phyloP scores from a whole-genome alignment of 2,329 filamentous ascomycete species.

The Neofusicoccum cordaticola region DNA sequence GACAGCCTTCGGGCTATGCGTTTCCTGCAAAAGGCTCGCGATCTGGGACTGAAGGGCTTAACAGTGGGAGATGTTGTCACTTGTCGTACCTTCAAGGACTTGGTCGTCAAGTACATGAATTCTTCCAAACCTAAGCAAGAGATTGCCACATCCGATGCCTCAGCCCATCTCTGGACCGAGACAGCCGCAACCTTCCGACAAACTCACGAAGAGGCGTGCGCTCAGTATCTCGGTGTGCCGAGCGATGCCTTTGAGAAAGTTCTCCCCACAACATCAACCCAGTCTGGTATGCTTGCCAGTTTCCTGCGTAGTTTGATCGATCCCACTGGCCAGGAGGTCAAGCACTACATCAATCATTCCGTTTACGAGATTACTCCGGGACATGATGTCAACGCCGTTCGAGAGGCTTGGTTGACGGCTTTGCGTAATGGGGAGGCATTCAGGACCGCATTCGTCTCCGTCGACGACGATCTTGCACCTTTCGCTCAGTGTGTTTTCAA shows the following conservation, averaged over 20 bases:
- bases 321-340: not conserved
- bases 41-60: conserved; percentile 21
- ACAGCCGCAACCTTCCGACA: not conserved
- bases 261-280: conserved; percentile 13
- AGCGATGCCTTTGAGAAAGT: conserved; percentile 8
- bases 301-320: conserved; percentile 13
- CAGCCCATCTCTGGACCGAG: not conserved
- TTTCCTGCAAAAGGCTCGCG: conserved; percentile 19
- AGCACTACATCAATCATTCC: conserved; percentile 16
- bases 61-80: conserved; percentile 30
- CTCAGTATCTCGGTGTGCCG: not conserved
- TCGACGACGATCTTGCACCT: conserved; percentile 15
- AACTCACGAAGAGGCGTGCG: not conserved
- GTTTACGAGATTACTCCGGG: conserved; percentile 5
- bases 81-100: conserved; percentile 8
- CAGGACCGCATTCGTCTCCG: conserved; percentile 7
- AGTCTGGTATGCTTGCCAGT: conserved; percentile 17
- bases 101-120: conserved; percentile 5
- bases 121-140: not conserved
- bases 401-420: conserved; percentile 9
- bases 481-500: conserved; percentile 16
- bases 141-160: not conserved
- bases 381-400: not conserved
- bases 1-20: conserved; percentile 26
- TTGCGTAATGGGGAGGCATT: conserved; percentile 2